Base-by-base conservation (phyloP, 2,329 filamentous ascomycete genomes). In the Monosporascus sp. region DNA sequence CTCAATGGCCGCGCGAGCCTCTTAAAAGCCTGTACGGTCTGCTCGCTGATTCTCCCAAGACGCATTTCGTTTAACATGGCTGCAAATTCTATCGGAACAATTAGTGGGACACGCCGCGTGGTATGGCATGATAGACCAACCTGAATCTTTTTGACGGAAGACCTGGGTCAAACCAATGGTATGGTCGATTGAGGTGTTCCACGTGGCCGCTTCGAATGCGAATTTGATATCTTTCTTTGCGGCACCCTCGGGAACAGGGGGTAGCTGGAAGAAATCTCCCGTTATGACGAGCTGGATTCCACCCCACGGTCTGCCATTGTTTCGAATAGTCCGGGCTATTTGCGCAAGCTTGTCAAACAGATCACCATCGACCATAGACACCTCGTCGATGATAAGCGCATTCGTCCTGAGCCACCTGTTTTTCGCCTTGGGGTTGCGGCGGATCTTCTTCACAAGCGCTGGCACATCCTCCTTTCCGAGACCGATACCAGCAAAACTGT, bases 61-160 rank as follows among this genome's bases (percentile, higher is more conserved):
- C 94, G 87, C 90, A 99, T 97, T 70, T 99, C 93, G 66, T 99
- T 99, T 50, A 99, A 80, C 92, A 99, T 99, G 6, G 80, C 78
- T 14, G 94, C 94, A 70, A 99, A 99, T 24, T 88, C 85, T 83
- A 36, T 14, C 18, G 11, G 15, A 24, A 20, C 48, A 35, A 43
- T 55, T 48, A 67, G 74, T 56, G 70, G 62, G 46, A 50, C 31
- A 31, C 17, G 35, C 14, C 27, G 8, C 14, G 4, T 18, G 24
- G 15, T 3, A 18, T 11, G 31, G 7, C n/a, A 39, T 27, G 5
- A 49, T 39, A 45, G 20, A 67, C 74, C 62, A 72, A 85, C 82
- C 76, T 50, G 82, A 82, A 67, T 99, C 94, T 59, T 89, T 91
- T 67, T 99, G 94, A 74, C 94, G 90, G 74, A 99, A 99, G 11